Evolutionary conservation across 2,329 filamentous ascomycete species (phyloP).

Genomic region (Pyrenophora graminea): DNA sequence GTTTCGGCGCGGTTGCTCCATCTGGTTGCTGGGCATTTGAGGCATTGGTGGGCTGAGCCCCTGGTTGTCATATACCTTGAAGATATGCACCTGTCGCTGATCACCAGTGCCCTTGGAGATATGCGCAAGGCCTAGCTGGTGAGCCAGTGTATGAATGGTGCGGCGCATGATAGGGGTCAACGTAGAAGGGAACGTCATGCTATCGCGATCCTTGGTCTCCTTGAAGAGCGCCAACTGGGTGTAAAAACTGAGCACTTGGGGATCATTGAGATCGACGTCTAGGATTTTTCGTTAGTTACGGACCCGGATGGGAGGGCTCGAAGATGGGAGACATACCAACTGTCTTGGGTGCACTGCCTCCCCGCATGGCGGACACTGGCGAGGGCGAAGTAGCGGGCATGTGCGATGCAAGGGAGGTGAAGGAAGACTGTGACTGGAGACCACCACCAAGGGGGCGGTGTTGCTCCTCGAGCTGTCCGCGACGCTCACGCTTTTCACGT

Average conservation of each 20-base stretch:
- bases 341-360: slow-evolving; percentile 48
- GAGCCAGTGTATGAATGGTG: slow-evolving; percentile 89
- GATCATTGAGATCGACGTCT: slow-evolving; percentile 91
- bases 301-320: slow-evolving; percentile 10
- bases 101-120: slow-evolving; percentile 87
- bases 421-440: slow-evolving; percentile 82
- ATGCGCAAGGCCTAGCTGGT: slow-evolving; percentile 92
- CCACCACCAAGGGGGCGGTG: slow-evolving; percentile 74
- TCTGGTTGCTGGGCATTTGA: slow-evolving; percentile 66
- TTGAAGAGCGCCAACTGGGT: slow-evolving; percentile 89
- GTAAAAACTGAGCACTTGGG: slow-evolving; percentile 83
- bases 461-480: slow-evolving; percentile 95
- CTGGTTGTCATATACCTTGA: slow-evolving; percentile 66
- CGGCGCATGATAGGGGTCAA: slow-evolving; percentile 83
- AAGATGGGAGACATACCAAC: slow-evolving; percentile 42
- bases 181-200: slow-evolving; percentile 79
- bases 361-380: slow-evolving; percentile 63
- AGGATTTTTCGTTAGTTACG: slow-evolving; percentile 29
- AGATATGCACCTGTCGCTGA: slow-evolving; percentile 87
- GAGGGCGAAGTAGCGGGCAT: slow-evolving; percentile 68
- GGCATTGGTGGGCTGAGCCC: slow-evolving; percentile 66
- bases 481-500: slow-evolving; percentile 92
- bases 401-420: slow-evolving; percentile 74
- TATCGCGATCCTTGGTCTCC: slow-evolving; percentile 75
- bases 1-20: slow-evolving; percentile 79